phyloP scores from a whole-genome alignment of 2,329 filamentous ascomycete species.

The Delphinella strobiligena region DNA sequence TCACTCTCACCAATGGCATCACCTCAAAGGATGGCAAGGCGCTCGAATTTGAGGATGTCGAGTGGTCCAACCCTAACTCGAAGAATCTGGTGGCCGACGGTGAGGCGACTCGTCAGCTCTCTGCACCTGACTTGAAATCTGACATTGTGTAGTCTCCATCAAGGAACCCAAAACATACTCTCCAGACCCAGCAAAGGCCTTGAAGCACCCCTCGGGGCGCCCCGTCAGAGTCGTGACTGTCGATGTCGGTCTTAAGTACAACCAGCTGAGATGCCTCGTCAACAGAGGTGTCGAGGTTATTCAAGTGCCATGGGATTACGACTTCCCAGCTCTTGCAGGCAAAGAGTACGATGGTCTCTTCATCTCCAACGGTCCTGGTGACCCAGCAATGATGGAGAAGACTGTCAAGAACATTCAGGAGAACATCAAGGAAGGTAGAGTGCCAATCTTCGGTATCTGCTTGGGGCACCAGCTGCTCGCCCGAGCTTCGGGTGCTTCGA shows the following conservation, averaged over 20 bases:
- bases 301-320: slow-evolving; percentile 92
- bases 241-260: slow-evolving; percentile 97
- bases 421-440: slow-evolving; percentile 66
- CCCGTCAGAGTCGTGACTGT: slow-evolving; percentile 79
- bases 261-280: slow-evolving; percentile 88
- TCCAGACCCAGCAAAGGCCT: slow-evolving; percentile 55
- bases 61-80: slow-evolving; percentile 85
- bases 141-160: slow-evolving; percentile 60
- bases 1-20: slow-evolving; percentile 21
- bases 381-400: slow-evolving; percentile 70
- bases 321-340: slow-evolving; percentile 64
- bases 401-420: slow-evolving; percentile 71
- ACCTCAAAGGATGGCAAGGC: slow-evolving; percentile 18
- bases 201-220: slow-evolving; percentile 81
- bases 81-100: slow-evolving; percentile 91
- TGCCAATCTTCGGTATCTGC: slow-evolving; percentile 92
- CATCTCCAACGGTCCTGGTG: slow-evolving; percentile 93
- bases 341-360: slow-evolving; percentile 93
- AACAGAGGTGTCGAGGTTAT: slow-evolving; percentile 85
- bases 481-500: slow-evolving; percentile 72
- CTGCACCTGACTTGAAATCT: slow-evolving; percentile 10
- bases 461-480: slow-evolving; percentile 88
- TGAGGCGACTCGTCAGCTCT: slow-evolving; percentile 37
- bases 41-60: slow-evolving; percentile 58
- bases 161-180: slow-evolving; percentile 76